Evolutionary conservation across 805 yeast species (phyloP).

Genomic region (Kodamaea hsintzibuensis): DNA sequence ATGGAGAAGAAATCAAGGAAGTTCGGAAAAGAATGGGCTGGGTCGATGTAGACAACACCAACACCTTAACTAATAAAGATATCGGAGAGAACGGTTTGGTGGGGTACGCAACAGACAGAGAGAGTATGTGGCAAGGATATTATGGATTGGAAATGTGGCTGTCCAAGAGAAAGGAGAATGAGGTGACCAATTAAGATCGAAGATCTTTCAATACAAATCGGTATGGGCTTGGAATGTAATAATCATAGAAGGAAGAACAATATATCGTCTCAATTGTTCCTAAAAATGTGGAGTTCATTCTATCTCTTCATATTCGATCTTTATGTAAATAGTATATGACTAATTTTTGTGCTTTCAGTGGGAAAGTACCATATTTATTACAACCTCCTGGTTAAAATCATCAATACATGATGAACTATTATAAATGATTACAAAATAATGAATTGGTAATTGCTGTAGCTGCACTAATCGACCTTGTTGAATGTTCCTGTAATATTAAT

Average conservation of each 20-base stretch:
- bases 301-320: neutral
- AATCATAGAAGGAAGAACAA: too few relatives aligned
- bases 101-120: slow-evolving; percentile 66
- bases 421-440: too few relatives aligned
- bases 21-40: slow-evolving; percentile 65
- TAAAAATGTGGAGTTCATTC: neutral
- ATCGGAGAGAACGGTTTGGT: slow-evolving; percentile 32
- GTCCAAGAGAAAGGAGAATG: slow-evolving; percentile 34
- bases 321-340: neutral
- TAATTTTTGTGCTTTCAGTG: neutral
- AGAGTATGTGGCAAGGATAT: slow-evolving; percentile 75
- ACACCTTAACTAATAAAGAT: slow-evolving; percentile 14
- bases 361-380: too few relatives aligned
- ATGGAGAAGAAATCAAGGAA: slow-evolving; percentile 63
- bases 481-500: too few relatives aligned
- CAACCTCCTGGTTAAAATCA: too few relatives aligned
- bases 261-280: too few relatives aligned
- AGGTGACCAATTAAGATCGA: neutral
- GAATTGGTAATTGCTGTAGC: too few relatives aligned
- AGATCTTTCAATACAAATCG: too few relatives aligned
- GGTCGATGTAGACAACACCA: slow-evolving; percentile 32
- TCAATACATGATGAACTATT: too few relatives aligned
- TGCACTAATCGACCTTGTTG: too few relatives aligned
- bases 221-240: too few relatives aligned
- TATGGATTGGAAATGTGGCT: slow-evolving; percentile 68